Evolutionary conservation across 805 yeast genomes (phyloP).

Genomic region (Metschnikowia peoriensis): DNA sequence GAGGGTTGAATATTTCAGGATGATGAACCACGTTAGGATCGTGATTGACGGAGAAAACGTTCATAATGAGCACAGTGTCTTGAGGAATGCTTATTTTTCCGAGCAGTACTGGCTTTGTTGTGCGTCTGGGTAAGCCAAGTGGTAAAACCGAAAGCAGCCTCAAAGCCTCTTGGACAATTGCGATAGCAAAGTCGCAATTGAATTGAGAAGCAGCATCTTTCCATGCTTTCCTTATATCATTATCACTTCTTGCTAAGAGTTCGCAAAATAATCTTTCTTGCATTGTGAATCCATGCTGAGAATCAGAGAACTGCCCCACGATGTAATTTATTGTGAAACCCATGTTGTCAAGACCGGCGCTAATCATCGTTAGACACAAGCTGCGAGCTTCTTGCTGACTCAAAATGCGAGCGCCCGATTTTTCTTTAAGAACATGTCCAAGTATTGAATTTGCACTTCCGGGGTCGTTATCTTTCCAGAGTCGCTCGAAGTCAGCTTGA

Average conservation of each 20-base stretch:
- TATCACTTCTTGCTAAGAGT: conserved; percentile 5
- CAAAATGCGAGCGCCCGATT: background rate
- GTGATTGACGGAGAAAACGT: conserved; percentile 69
- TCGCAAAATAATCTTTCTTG: conserved; percentile 44
- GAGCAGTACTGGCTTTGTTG: conserved; percentile 50
- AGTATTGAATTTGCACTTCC: conserved; percentile 31
- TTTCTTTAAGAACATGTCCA: conserved; percentile 21
- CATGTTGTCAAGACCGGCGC: conserved; percentile 76
- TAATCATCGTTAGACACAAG: conserved; percentile 69
- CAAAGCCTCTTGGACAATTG: conserved; percentile 61
- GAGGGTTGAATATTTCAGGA: conserved; percentile 52
- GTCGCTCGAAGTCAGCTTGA: conserved; percentile 12
- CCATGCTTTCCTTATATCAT: conserved; percentile 24
- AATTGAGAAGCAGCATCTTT: conserved; percentile 24
- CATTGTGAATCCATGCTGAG: conserved; percentile 32
- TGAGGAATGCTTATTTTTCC: conserved; percentile 47
- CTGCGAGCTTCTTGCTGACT: conserved; percentile 47
- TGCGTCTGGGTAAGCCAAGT: conserved; percentile 59
- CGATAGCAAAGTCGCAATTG: conserved; percentile 50
- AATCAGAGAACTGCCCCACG: conserved; percentile 56
- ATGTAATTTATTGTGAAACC: conserved; percentile 62
- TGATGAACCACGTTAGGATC: conserved; percentile 43
- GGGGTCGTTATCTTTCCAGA: conserved; percentile 17
- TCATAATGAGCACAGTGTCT: conserved; percentile 59
- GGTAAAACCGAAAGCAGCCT: conserved; percentile 67